Conservation (phyloP, 495 filamentous ascomycete species). For the Aspergillus ellipticus region DNA sequence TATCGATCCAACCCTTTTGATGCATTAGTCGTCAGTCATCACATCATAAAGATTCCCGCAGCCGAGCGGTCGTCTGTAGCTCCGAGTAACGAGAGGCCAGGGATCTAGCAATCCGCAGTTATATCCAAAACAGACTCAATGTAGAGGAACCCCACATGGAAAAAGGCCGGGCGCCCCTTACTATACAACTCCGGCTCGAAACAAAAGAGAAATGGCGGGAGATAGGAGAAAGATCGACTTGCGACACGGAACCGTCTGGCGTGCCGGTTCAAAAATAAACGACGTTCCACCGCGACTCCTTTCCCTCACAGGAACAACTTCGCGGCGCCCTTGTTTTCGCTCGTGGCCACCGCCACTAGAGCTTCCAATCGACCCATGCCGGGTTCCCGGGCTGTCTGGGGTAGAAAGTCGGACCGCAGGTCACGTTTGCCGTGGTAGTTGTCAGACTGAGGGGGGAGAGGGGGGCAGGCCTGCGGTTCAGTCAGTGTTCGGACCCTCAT, state of each 20-base stretch:
- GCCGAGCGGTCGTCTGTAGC: slow-evolving; percentile 11
- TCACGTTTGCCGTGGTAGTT: slow-evolving; percentile 34
- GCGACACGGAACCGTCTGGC: neutral
- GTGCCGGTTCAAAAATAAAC: neutral
- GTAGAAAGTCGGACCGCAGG: slow-evolving; percentile 29
- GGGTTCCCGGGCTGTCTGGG: slow-evolving; percentile 29
- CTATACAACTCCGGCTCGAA: slow-evolving; percentile 16
- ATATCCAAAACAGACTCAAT: slow-evolving; percentile 12
- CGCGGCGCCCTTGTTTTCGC: slow-evolving; percentile 63
- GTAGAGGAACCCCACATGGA: slow-evolving; percentile 6
- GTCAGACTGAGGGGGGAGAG: slow-evolving; percentile 32
- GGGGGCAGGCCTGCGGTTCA: slow-evolving; percentile 40
- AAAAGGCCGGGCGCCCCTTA: slow-evolving; percentile 8
- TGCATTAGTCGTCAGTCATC: slow-evolving; percentile 45
- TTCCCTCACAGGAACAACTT: slow-evolving; percentile 35
- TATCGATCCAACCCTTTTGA: slow-evolving; percentile 20
- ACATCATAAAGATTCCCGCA: slow-evolving; percentile 33
- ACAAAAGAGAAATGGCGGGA: slow-evolving; percentile 7
- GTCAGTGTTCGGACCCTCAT: slow-evolving; percentile 36
- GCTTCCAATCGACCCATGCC: slow-evolving; percentile 75
- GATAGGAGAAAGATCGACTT: neutral
- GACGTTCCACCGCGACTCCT: neutral
- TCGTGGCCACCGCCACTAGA: slow-evolving; percentile 85
- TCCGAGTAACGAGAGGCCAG: slow-evolving; percentile 17
- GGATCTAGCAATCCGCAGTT: slow-evolving; percentile 19